phyloP scores from a whole-genome alignment of 495 filamentous ascomycete species.

The Daldinia vernicosa region DNA sequence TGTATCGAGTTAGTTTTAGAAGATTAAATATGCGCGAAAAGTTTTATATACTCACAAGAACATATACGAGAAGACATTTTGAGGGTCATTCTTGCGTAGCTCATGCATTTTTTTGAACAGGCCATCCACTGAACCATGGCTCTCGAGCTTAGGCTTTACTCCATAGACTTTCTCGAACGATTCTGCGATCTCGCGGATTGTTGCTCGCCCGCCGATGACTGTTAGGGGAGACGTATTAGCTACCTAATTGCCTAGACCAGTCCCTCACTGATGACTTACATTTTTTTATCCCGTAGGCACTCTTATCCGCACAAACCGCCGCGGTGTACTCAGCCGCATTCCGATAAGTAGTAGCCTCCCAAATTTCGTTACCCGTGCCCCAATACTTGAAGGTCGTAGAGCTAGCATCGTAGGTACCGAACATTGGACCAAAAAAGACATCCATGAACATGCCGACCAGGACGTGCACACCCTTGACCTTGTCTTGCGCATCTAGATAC shows the following conservation, averaged over 20 bases:
- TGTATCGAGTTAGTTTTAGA: slow-evolving; percentile 16
- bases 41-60: slow-evolving; percentile 33
- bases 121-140: slow-evolving; percentile 48
- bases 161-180: slow-evolving; percentile 45
- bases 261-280: slow-evolving; percentile 37
- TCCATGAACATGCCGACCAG: slow-evolving; percentile 49
- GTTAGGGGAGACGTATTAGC: background rate
- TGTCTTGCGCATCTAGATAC: slow-evolving; percentile 53
- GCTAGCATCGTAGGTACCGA: slow-evolving; percentile 37
- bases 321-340: slow-evolving; percentile 52
- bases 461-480: slow-evolving; percentile 51
- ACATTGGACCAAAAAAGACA: slow-evolving; percentile 31
- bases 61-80: slow-evolving; percentile 39
- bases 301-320: slow-evolving; percentile 44
- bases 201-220: slow-evolving; percentile 49
- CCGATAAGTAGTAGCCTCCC: slow-evolving; percentile 48
- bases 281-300: slow-evolving; percentile 41
- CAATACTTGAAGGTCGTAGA: slow-evolving; percentile 43
- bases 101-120: slow-evolving; percentile 49
- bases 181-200: slow-evolving; percentile 42
- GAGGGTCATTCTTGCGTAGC: slow-evolving; percentile 31
- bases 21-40: background rate
- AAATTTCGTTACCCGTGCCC: slow-evolving; percentile 50
- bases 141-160: slow-evolving; percentile 45
- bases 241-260: background rate